These are phyloP conservation scores for Sphagnurus paluster DNA, from an alignment of 1,284 basidiomycete species.

Conservation along the genomic window DNA sequence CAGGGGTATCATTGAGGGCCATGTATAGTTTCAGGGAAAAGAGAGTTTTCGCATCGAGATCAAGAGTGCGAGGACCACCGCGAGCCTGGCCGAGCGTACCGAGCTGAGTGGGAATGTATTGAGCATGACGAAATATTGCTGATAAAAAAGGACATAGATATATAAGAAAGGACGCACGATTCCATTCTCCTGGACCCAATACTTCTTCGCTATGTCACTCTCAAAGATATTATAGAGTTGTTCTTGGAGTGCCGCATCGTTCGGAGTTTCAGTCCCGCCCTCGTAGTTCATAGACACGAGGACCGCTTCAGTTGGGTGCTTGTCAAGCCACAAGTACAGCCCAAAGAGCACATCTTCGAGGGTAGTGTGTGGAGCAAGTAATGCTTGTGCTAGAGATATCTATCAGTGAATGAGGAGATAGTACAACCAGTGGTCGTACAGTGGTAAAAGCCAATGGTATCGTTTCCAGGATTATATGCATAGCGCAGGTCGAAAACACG, in stretches of 20 bases:
- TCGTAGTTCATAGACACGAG: constrained; percentile 46
- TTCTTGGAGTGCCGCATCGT: constrained; percentile 36
- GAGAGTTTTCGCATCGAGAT: too few relatives aligned
- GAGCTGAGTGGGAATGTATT: constrained; percentile 14
- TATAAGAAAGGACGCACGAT: constrained; percentile 25
- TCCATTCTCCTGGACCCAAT: constrained; percentile 39
- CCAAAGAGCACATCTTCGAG: constrained; percentile 45
- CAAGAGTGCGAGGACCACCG: too few relatives aligned
- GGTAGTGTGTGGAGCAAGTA: constrained; percentile 41
- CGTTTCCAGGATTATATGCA: constrained; percentile 46
- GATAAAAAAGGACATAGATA: background rate
- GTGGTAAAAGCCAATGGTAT: constrained; percentile 47
- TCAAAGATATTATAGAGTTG: constrained; percentile 34
- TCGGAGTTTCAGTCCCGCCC: constrained; percentile 36
- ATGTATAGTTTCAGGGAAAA: too few relatives aligned
- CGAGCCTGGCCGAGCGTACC: constrained; percentile 43
- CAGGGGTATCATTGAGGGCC: too few relatives aligned
- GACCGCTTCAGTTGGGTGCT: constrained; percentile 44
- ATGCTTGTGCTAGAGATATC: constrained; percentile 30
- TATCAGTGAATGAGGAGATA: too few relatives aligned
- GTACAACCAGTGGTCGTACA: constrained; percentile 25
- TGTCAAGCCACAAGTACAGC: constrained; percentile 43
- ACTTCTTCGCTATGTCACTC: constrained; percentile 32
- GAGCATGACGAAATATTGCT: constrained; percentile 10
- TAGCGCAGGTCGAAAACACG: constrained; percentile 45